Evolutionary conservation across 352 stramenopile species (phyloP).

Genomic region (Phytophthora citrophthora): DNA sequence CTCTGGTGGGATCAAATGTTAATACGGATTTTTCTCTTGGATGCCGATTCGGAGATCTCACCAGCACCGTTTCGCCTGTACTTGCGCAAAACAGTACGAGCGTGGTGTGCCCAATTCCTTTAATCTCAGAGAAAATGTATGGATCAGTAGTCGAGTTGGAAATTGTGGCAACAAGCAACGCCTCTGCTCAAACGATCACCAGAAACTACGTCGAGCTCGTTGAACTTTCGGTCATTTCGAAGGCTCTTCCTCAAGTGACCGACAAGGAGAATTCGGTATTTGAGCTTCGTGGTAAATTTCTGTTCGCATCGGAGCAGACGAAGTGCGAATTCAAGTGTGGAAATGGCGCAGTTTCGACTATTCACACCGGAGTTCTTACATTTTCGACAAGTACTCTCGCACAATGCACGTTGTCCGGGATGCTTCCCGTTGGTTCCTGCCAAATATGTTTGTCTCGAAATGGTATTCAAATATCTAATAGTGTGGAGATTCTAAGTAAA

Average conservation of each 20-base stretch:
- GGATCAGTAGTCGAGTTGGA: conserved; percentile 31
- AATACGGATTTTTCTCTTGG: conserved; percentile 3
- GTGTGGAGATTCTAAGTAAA: conserved; percentile 11
- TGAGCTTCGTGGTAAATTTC: conserved; percentile 39
- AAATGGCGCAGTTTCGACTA: not conserved
- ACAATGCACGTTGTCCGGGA: conserved; percentile 30
- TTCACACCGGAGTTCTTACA: conserved; percentile 9
- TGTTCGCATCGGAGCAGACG: conserved; percentile 23
- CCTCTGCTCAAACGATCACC: not conserved
- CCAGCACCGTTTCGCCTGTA: not conserved
- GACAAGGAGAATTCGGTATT: conserved; percentile 24
- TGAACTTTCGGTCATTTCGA: conserved; percentile 34
- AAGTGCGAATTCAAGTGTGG: conserved; percentile 35
- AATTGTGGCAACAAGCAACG: conserved; percentile 12
- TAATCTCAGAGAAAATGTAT: conserved; percentile 19
- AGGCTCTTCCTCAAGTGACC: conserved; percentile 5
- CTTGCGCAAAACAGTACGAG: conserved; percentile 18
- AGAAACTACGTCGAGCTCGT: conserved; percentile 29
- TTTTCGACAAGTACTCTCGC: conserved; percentile 25
- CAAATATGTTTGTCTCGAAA: conserved; percentile 31
- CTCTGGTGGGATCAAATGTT: conserved; percentile 37
- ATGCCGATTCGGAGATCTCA: conserved; percentile 37
- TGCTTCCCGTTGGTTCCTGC: conserved; percentile 18
- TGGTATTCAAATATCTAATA: conserved; percentile 35
- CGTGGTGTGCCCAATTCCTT: conserved; percentile 38